A percentile compares a stretch with the other conserved stretches of the same genome.
These are phyloP conservation scores for Lonicera japonica DNA, from an alignment of 129 eudicot species.

Conservation along the genomic window DNA sequence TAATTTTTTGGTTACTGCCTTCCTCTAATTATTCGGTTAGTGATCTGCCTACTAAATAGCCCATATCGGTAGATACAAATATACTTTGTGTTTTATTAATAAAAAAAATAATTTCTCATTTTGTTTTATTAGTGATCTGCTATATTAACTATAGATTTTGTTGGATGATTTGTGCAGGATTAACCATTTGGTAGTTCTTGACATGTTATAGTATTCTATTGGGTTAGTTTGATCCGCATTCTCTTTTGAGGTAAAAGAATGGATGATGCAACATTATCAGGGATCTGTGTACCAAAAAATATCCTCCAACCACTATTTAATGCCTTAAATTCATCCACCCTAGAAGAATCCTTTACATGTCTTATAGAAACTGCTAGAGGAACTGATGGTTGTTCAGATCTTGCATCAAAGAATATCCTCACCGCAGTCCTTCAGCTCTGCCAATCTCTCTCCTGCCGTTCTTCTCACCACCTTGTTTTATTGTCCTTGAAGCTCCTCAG, in stretches of 20 bases:
- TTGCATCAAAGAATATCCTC: constrained; percentile 47
- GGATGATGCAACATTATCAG: constrained; percentile 20
- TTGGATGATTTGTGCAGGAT: no score
- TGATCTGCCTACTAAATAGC: no score
- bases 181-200: no score
- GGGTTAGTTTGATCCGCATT: background rate
- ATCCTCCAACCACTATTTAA: constrained; percentile 31
- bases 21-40: no score
- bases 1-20: no score
- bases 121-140: no score
- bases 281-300: constrained; percentile 27
- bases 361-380: constrained; percentile 48
- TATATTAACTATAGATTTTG: no score
- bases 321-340: constrained; percentile 35
- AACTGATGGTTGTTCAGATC: constrained; percentile 55
- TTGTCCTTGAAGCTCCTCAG: constrained; percentile 60
- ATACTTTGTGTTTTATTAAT: no score
- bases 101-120: no score
- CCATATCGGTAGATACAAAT: no score
- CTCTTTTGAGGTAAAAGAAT: constrained; percentile 9
- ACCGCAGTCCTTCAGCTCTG: constrained; percentile 48
- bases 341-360: constrained; percentile 36
- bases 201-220: no score
- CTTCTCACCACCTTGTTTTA: constrained; percentile 31
- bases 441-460: constrained; percentile 22